phyloP scores from a whole-genome alignment of 2,329 filamentous ascomycete species.

The Fusarium floridanum region DNA sequence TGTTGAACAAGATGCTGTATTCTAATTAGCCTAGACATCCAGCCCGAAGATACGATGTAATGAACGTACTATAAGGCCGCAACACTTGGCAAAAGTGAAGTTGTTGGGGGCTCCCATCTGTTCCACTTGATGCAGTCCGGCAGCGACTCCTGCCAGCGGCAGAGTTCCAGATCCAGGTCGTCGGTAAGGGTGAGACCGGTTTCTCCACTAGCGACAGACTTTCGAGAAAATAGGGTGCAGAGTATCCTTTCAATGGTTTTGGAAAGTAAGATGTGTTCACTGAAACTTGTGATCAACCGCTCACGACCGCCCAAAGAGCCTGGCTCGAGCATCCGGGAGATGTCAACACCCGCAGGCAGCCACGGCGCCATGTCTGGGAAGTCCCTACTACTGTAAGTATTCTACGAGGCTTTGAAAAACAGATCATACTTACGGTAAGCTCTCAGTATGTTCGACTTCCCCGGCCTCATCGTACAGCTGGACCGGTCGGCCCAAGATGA shows the following conservation, averaged over 20 bases:
- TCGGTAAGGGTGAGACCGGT: not conserved
- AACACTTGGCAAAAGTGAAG: not conserved
- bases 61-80: not conserved
- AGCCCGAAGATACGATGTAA: not conserved
- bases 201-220: not conserved
- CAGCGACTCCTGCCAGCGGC: conserved; percentile 33
- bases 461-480: not conserved
- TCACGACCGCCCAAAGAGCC: not conserved
- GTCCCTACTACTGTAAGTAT: not conserved
- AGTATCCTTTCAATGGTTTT: not conserved
- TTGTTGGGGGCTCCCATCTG: conserved; percentile 30
- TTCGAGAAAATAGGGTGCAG: not conserved
- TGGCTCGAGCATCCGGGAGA: not conserved
- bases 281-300: not conserved
- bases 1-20: not conserved
- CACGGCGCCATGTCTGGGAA: not conserved
- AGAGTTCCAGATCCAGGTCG: conserved; percentile 33
- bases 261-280: not conserved
- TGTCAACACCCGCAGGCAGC: not conserved
- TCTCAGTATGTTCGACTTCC: not conserved
- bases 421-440: not conserved
- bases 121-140: conserved; percentile 36
- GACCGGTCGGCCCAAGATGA: not conserved
- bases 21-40: not conserved
- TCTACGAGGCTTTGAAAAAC: not conserved